These are phyloP conservation scores for Metschnikowia proteae DNA, from an alignment of 805 yeast genomes.

Conservation along the genomic window DNA sequence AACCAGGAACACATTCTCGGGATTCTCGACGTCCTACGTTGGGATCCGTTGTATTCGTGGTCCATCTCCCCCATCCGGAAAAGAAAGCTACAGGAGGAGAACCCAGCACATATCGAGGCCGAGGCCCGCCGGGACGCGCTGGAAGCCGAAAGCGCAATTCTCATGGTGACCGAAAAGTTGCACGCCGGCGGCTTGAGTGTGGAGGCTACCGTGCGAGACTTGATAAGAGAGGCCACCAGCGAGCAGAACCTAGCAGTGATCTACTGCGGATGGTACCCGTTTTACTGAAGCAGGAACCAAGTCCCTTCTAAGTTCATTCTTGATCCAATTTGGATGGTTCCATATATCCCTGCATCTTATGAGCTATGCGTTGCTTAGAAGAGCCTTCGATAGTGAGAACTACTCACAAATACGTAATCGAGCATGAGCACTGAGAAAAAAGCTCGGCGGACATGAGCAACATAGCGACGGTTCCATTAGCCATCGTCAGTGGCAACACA, in stretches of 20 bases:
- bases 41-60: constrained; percentile 96
- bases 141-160: constrained; percentile 79
- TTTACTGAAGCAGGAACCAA: constrained; percentile 36
- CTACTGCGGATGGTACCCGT: constrained; percentile 84
- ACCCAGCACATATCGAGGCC: constrained; percentile 14
- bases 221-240: constrained; percentile 73
- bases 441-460: constrained; percentile 1
- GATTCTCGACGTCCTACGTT: constrained; percentile 77
- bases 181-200: constrained; percentile 63
- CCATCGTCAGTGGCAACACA: constrained; percentile 6
- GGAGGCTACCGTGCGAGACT: constrained; percentile 80
- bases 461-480: constrained; percentile 8
- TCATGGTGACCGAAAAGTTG: constrained; percentile 67
- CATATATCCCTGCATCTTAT: too few species aligned
- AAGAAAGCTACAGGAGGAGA: constrained; percentile 48
- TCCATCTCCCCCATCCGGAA: constrained; percentile 71
- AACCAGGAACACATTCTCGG: constrained; percentile 71
- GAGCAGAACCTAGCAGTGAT: constrained; percentile 65
- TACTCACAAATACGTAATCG: neutral
- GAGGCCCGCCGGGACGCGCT: constrained; percentile 43
- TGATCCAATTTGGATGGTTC: too few species aligned
- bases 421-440: constrained; percentile 1
- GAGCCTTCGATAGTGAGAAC: too few species aligned
- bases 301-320: too few species aligned
- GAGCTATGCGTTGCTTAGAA: too few species aligned